phyloP scores from a whole-genome alignment of 352 stramenopile genomes.

The Phytophthora ramorum region DNA sequence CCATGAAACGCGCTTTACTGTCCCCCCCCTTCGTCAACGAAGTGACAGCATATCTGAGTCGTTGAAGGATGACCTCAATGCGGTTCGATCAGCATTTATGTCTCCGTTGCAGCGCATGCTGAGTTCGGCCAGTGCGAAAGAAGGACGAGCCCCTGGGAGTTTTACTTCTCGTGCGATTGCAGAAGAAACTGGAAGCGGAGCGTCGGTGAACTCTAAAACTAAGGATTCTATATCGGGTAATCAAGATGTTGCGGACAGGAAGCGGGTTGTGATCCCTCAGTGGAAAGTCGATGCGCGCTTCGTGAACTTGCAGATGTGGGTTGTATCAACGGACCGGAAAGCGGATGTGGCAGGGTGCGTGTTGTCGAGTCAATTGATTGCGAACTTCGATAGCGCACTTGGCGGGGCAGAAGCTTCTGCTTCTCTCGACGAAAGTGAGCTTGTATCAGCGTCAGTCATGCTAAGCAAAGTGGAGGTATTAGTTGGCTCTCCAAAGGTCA shows the following conservation, averaged over 20 bases:
- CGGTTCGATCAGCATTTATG: slow-evolving; percentile 44
- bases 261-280: slow-evolving; percentile 20
- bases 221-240: neutral
- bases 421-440: slow-evolving; percentile 20
- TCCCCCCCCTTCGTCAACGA: slow-evolving; percentile 38
- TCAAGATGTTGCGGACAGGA: slow-evolving; percentile 9
- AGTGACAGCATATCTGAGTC: slow-evolving; percentile 69
- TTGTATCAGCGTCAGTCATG: slow-evolving; percentile 36
- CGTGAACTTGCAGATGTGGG: slow-evolving; percentile 65
- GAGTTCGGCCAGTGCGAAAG: slow-evolving; percentile 41
- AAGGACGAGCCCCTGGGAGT: slow-evolving; percentile 28
- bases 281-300: slow-evolving; percentile 60
- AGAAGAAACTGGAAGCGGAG: slow-evolving; percentile 31
- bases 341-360: slow-evolving; percentile 61
- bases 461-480: slow-evolving; percentile 48
- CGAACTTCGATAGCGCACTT: slow-evolving; percentile 35
- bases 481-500: slow-evolving; percentile 33
- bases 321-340: slow-evolving; percentile 71
- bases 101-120: slow-evolving; percentile 53
- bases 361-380: slow-evolving; percentile 46
- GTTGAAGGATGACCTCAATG: slow-evolving; percentile 50
- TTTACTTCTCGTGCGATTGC: slow-evolving; percentile 38
- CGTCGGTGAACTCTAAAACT: slow-evolving; percentile 14
- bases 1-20: slow-evolving; percentile 37
- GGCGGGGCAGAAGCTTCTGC: slow-evolving; percentile 7